Evolutionary conservation across 2,329 filamentous ascomycete genomes (phyloP), one percentile per base, ranked within the genome.

Genomic region (Phialemoniopsis sp.): DNA sequence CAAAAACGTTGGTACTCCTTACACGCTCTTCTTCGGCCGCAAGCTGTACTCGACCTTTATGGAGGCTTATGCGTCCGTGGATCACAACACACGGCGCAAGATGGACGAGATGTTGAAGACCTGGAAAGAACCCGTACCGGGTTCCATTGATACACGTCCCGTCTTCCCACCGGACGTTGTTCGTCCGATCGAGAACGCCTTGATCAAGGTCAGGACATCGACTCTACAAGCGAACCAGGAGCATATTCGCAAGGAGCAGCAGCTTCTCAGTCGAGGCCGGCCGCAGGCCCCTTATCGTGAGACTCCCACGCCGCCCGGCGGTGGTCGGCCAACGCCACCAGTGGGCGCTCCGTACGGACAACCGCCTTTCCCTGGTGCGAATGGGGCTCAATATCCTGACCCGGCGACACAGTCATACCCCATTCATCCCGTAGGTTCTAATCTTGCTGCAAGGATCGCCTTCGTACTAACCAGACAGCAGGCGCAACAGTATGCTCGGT

Each of bases 51-150:
- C 84, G 52, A 97, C 89, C 5, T 98, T 95, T 59, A 96, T 97
- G 89, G 88, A 94, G 54, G 87, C 93, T 29, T 98, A 97, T 59
- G 87, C 86, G 4, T 78, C 94, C 44, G 90, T 97, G 46, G 89
- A 95, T 54, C 77, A 78, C 46, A 75, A 76, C 44, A 89, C 90
- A 16, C 82, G 93, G 47, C 84, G 84, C 50, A 94, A 94, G 63
- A 87, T 98, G 78, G 93, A 97, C 59, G 90, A 94, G 63, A 91
- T 98, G 85, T 73, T 98, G 51, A 89, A 87, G 63, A 98, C 93
- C 1, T 98, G 93, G 93, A 97, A 96, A 64, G 88, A 95, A 55
- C 88, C 93, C 3, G 89, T 97, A 13, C 89, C 91, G 2, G 93
- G 91, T 36, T 95, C 93, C 13, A 80, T 95, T 58, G 91, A 95